Evolutionary conservation across 768 basidiomycete species (phyloP).

Genomic region (Saitozyma sp.): DNA sequence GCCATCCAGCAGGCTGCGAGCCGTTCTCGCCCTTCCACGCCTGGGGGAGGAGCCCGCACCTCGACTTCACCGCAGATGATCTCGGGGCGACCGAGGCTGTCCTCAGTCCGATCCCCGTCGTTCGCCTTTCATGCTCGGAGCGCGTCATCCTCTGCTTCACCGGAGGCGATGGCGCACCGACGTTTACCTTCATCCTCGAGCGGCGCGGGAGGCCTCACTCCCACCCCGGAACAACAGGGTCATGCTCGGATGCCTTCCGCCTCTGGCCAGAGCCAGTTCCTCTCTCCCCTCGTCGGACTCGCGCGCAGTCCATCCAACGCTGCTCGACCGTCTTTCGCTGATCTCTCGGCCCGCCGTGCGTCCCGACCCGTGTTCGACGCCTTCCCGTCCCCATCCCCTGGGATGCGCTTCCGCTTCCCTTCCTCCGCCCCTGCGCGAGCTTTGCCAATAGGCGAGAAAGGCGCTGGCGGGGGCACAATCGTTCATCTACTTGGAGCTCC

Average conservation of each 20-base stretch:
- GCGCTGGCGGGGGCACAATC: slow-evolving; percentile 28
- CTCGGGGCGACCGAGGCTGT: background rate
- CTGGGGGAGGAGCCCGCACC: slow-evolving; percentile 8
- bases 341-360: slow-evolving; percentile 27
- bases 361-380: slow-evolving; percentile 25
- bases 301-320: background rate
- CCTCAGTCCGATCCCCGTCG: slow-evolving; percentile 6
- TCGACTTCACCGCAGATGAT: slow-evolving; percentile 15
- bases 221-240: background rate
- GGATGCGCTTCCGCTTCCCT: slow-evolving; percentile 32
- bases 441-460: slow-evolving; percentile 4
- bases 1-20: slow-evolving; percentile 10
- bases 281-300: background rate
- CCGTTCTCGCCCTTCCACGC: slow-evolving; percentile 23
- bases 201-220: background rate
- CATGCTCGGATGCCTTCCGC: slow-evolving; percentile 3
- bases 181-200: background rate
- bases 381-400: slow-evolving; percentile 11
- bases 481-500: slow-evolving; percentile 35
- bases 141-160: background rate
- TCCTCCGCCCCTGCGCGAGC: slow-evolving; percentile 26
- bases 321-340: slow-evolving; percentile 33
- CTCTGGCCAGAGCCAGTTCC: background rate
- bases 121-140: background rate
- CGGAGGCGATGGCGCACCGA: background rate